Conservation (phyloP, 1,284 basidiomycete species). For the Ceratobasidium sp. region DNA sequence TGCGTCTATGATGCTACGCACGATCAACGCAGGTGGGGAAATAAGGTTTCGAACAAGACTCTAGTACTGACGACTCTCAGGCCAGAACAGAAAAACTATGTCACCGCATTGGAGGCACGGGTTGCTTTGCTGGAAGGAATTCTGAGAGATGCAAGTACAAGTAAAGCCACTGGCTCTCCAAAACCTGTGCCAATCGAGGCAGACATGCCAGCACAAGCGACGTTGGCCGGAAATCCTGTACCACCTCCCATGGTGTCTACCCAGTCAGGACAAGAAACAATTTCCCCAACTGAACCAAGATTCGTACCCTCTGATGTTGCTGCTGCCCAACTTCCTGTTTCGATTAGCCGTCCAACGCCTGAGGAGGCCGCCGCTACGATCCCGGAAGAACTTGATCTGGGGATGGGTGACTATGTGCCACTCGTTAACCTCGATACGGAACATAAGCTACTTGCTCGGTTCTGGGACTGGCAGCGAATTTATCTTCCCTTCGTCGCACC, state of each 20-base stretch:
- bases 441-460: slow-evolving; percentile 10
- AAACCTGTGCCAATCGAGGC: neutral
- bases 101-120: slow-evolving; percentile 38
- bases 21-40: slow-evolving; percentile 36
- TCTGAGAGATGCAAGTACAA: slow-evolving; percentile 18
- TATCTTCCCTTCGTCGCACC: slow-evolving; percentile 12
- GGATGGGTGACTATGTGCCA: slow-evolving; percentile 8
- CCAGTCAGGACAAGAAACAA: neutral
- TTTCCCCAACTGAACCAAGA: neutral
- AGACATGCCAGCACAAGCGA: slow-evolving; percentile 1
- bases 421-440: neutral
- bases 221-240: neutral
- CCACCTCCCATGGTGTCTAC: neutral
- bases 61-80: slow-evolving; percentile 1
- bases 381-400: neutral
- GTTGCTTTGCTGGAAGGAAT: slow-evolving; percentile 26
- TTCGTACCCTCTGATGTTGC: neutral
- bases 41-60: neutral
- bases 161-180: neutral
- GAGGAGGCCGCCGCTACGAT: neutral
- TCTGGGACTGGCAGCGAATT: slow-evolving; percentile 22
- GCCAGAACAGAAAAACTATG: slow-evolving; percentile 31
- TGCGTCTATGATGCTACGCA: slow-evolving; percentile 29
- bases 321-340: too few relatives aligned
- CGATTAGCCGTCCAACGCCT: too few relatives aligned